These are phyloP conservation scores for Elsinoe ampelina DNA, from an alignment of 2,329 filamentous ascomycete species.

Conservation along the genomic window DNA sequence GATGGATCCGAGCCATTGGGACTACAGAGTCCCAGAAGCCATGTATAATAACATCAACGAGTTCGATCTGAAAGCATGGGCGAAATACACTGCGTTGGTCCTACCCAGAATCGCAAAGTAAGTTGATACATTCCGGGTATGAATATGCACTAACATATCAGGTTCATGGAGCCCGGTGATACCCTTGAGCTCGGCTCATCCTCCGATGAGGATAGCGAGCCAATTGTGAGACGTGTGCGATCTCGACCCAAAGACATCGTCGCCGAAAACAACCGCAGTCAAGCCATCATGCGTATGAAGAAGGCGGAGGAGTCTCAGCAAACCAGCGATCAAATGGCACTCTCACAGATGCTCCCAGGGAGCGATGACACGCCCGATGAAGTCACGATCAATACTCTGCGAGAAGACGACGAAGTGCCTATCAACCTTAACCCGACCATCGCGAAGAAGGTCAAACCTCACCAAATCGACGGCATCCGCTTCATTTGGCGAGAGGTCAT, in stretches of 20 bases:
- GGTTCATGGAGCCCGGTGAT: constrained; percentile 4
- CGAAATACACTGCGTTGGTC: neutral
- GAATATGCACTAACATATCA: constrained; percentile 18
- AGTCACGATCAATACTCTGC: constrained; percentile 59
- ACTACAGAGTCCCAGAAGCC: neutral
- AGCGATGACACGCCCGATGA: constrained; percentile 13
- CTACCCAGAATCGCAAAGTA: constrained; percentile 8
- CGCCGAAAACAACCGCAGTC: constrained; percentile 15
- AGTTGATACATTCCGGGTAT: constrained; percentile 9
- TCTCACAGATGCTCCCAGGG: neutral
- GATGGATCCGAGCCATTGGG: neutral
- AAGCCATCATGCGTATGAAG: constrained; percentile 14
- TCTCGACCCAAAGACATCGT: neutral
- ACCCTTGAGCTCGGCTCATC: neutral
- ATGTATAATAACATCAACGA: neutral
- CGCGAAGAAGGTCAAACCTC: constrained; percentile 58
- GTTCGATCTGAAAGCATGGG: neutral
- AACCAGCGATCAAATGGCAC: constrained; percentile 1
- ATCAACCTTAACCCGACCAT: constrained; percentile 59
- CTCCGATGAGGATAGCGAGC: neutral
- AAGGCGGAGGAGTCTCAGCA: constrained; percentile 2
- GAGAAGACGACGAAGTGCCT: constrained; percentile 49
- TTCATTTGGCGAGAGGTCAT: constrained; percentile 86
- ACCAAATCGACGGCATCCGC: constrained; percentile 71
- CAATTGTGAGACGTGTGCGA: neutral